Evolutionary conservation across 2,329 filamentous ascomycete genomes (phyloP).

Genomic region (Pseudogymnoascus sp.): DNA sequence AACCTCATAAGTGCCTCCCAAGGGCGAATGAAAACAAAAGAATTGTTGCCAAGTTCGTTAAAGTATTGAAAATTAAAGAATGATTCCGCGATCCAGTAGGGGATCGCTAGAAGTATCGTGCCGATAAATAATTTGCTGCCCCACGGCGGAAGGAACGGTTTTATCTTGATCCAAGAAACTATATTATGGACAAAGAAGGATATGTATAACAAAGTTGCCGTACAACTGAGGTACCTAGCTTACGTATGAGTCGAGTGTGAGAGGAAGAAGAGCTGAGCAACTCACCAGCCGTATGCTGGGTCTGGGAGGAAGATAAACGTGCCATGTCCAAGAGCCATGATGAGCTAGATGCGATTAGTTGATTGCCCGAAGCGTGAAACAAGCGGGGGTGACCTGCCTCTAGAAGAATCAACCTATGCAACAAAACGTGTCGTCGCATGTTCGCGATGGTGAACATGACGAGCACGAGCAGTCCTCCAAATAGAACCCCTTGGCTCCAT

Average conservation of each 20-base stretch:
- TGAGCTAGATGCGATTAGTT: no score
- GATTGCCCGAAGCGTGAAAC: background rate
- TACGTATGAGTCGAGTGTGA: background rate
- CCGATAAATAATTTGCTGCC: background rate
- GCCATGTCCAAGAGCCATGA: no score
- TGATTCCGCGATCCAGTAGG: background rate
- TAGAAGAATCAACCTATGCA: slow-evolving; percentile 43
- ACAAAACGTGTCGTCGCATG: slow-evolving; percentile 37
- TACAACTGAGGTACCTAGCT: background rate
- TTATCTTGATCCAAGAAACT: background rate
- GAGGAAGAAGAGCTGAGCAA: no score
- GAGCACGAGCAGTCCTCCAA: slow-evolving; percentile 39
- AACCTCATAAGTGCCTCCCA: no score
- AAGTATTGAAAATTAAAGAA: no score
- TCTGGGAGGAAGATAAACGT: no score
- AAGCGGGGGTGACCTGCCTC: slow-evolving; percentile 29
- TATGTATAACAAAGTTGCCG: background rate
- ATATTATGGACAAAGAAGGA: background rate
- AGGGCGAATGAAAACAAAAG: no score
- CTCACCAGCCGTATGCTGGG: no score
- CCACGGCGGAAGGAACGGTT: background rate
- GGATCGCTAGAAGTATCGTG: background rate
- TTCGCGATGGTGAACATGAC: slow-evolving; percentile 39
- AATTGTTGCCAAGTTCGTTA: no score
- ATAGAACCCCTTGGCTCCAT: slow-evolving; percentile 34